Evolutionary conservation across 1,139 yeast genomes (phyloP), one percentile per base, ranked within the genome.

Genomic region (Wickerhamomyces sp.): DNA sequence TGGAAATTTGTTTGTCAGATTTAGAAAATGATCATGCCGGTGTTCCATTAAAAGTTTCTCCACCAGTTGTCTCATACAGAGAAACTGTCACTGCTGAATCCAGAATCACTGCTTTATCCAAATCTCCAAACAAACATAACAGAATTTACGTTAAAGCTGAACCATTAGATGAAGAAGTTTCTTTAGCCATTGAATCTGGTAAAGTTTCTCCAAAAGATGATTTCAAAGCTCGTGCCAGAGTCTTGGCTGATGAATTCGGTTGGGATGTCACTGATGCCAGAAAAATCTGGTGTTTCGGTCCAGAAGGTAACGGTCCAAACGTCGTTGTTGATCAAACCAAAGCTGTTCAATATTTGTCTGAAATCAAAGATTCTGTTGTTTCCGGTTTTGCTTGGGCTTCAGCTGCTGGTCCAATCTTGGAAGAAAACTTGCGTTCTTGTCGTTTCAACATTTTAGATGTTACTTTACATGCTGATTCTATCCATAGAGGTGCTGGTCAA

Each of bases 401-500:
- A 71, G 91, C 88, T 83, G 98, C 94, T 77, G 99, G 99, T 83
- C 99, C 99, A 71, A 78, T 93, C 72, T 80, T 93, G 68, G 96
- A 95, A 79, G 99, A 93, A 82, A 79, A 76, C 74, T 76, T 88
- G 78, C 91, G 99, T 84, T 86, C 95, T 67, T 81, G 90, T 68
- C 89, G 99, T 80, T 79, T 89, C 75, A 93, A 93, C 95, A 86
- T 93, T 71, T 83, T 93, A 78, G 99, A 93, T 85, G 99, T 93
- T 71, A 91, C 97, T 65, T 83, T 93, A 76, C 99, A 93, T 78
- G 96, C 99, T 72, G 99, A 93, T 87, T 96, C 99, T 76, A 93
- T 93, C 78, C 99, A 93, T 88, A 90, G 99, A 87, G 99, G 99
- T 84, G 97, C 95, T 79, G 99, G 99, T 79, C 99, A 93, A 83